Base-by-base conservation (phyloP, 345 rosid species). In the Ricinus communis region DNA sequence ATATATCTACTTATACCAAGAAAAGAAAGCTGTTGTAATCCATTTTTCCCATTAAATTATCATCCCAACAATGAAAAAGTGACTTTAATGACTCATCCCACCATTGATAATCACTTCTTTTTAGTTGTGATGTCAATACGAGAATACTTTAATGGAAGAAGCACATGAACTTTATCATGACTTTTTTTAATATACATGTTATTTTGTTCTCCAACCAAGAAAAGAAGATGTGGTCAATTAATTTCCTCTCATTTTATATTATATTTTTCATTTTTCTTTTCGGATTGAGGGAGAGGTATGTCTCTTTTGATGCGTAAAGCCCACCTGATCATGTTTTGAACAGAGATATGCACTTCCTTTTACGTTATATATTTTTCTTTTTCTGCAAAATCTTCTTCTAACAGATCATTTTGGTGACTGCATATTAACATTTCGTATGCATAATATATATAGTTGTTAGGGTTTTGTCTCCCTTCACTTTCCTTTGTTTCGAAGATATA, bases 1-100 rank as follows among this genome's bases (percentile, higher is more conserved):
- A 82, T 82, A 51, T 27, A 36, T n/a, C 46, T 8, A 47, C 76
- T n/a, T 5, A 51, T 7, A 38, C 73, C 77, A 11, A 76, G 70
- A 56, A 57, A 55, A 71, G 8, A 71, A 59, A 13, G 62, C 0
- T 53, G 9, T 36, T 30, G 18, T 10, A n/a, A n/a, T 43, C 8
- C 8, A 1, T 33, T 33, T 33, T 45, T 50, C 11, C 21, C 25
- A 41, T 38, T 68, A 28, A 8, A 49, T 69, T n/a, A 65, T 73
- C 58, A 59, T 70, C 74, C 22, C 54, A 46, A 49, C 22, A 30
- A 49, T 9, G 11, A 24, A 46, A 63, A 45, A 25, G 66, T 45
- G 22, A 50, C 36, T 45, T 45, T 25, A 25, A 58, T 58, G 53
- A 43, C 30, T 25, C 53, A 45, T 24, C 51, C 53, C 53, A 63